These are phyloP conservation scores for Picea glauca DNA, from an alignment of 75 land plant species.

Conservation along the genomic window DNA sequence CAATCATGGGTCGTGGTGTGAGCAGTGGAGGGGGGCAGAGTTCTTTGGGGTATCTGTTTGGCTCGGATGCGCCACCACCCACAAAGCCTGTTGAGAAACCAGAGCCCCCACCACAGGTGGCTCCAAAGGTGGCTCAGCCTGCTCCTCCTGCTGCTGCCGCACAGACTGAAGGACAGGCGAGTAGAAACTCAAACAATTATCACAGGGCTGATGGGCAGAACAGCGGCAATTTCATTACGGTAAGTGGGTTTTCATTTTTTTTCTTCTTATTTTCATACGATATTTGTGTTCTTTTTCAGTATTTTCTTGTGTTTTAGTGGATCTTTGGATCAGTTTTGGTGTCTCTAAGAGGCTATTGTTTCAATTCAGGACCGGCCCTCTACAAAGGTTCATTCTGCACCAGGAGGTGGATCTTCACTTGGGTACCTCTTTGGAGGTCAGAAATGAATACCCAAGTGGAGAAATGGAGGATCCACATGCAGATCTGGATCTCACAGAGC, in stretches of 20 bases:
- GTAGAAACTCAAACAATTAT: slow-evolving; percentile 47
- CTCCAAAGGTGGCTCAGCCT: no score
- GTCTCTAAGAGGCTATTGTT: no score
- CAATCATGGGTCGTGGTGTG: slow-evolving; percentile 68
- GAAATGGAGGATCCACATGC: no score
- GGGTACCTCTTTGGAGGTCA: slow-evolving; percentile 60
- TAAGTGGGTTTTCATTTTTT: slow-evolving; percentile 17
- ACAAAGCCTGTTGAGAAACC: no score
- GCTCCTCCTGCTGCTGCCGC: no score
- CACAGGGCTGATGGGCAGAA: slow-evolving; percentile 91
- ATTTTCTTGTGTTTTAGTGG: no score
- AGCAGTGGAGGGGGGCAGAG: slow-evolving; percentile 87
- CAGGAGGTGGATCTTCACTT: slow-evolving; percentile 68
- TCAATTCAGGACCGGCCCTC: slow-evolving; percentile 39
- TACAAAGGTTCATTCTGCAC: slow-evolving; percentile 48
- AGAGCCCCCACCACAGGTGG: no score
- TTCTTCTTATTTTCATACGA: no score
- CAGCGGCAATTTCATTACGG: slow-evolving; percentile 82
- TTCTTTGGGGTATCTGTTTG: slow-evolving; percentile 80
- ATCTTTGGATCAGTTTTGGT: no score
- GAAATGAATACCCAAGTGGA: background rate
- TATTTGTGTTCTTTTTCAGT: no score
- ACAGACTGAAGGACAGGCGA: no score
- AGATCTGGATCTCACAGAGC: no score
- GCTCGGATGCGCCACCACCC: slow-evolving; percentile 48